phyloP scores from a whole-genome alignment of 129 eudicot genomes.

The Flaveria robusta region DNA sequence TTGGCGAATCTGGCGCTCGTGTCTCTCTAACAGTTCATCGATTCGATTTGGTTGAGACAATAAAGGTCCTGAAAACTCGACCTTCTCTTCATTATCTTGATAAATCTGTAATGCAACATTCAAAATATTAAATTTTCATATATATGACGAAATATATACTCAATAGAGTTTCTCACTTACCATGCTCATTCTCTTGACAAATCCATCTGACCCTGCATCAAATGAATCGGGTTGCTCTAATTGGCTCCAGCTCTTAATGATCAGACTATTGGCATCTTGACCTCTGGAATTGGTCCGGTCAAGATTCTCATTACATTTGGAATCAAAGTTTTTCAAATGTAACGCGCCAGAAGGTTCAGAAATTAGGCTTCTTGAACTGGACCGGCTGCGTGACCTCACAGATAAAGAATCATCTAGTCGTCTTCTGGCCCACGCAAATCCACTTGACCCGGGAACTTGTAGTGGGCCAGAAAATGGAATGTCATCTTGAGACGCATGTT shows the following conservation, averaged over 20 bases:
- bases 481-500: slow-evolving; percentile 85
- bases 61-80: slow-evolving; percentile 92
- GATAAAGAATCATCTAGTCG: slow-evolving; percentile 66
- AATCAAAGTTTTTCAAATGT: slow-evolving; percentile 42
- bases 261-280: slow-evolving; percentile 43
- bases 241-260: slow-evolving; percentile 68
- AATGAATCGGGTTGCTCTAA: slow-evolving; percentile 73
- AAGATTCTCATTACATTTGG: slow-evolving; percentile 43
- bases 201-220: slow-evolving; percentile 57
- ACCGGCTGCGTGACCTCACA: slow-evolving; percentile 76
- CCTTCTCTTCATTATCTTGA: slow-evolving; percentile 81
- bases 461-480: slow-evolving; percentile 80
- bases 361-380: slow-evolving; percentile 79
- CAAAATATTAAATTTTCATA: not conserved
- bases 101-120: slow-evolving; percentile 42
- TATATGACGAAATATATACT: not conserved
- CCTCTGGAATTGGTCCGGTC: slow-evolving; percentile 44
- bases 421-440: slow-evolving; percentile 93
- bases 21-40: slow-evolving; percentile 84
- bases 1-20: slow-evolving; percentile 93
- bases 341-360: slow-evolving; percentile 65
- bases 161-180: slow-evolving; percentile 35
- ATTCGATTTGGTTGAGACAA: slow-evolving; percentile 74
- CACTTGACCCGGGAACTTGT: slow-evolving; percentile 89
- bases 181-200: slow-evolving; percentile 57